Percentiles rank a stretch among this genome's conserved stretches.
phyloP scores from a whole-genome alignment of 345 rosid species.

The Kernera saxatilis region DNA sequence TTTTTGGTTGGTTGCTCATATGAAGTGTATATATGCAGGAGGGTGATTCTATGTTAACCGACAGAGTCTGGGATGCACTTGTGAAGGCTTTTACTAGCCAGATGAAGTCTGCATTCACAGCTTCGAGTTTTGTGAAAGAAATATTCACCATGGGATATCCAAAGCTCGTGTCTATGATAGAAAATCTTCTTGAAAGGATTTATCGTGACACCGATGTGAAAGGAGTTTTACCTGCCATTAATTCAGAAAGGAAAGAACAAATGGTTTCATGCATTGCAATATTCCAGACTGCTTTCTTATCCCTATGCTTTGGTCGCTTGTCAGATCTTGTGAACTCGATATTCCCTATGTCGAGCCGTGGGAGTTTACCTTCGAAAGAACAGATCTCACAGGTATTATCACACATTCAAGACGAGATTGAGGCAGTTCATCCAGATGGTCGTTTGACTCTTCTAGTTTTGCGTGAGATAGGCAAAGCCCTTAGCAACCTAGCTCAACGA shows the following conservation, averaged over 20 bases:
- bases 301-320: conserved; percentile 68
- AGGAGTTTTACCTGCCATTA: conserved; percentile 85
- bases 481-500: conserved; percentile 70
- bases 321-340: conserved; percentile 84
- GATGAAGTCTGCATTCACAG: conserved; percentile 93
- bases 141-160: conserved; percentile 90
- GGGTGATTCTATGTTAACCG: conserved; percentile 75
- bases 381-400: conserved; percentile 72
- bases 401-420: conserved; percentile 90
- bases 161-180: conserved; percentile 74
- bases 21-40: conserved; percentile 47
- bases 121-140: conserved; percentile 97
- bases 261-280: conserved; percentile 72
- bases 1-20: conserved; percentile 12
- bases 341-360: conserved; percentile 91
- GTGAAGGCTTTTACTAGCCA: conserved; percentile 87
- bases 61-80: conserved; percentile 93
- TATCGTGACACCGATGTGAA: conserved; percentile 77
- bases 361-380: conserved; percentile 88
- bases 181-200: conserved; percentile 85
- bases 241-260: conserved; percentile 67
- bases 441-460: conserved; percentile 88
- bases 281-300: conserved; percentile 90
- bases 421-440: conserved; percentile 84
- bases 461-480: conserved; percentile 81